Evolutionary conservation across 495 filamentous ascomycete genomes (phyloP), one percentile per base, ranked within the genome.

Genomic region (Bacidia gigantensis): DNA sequence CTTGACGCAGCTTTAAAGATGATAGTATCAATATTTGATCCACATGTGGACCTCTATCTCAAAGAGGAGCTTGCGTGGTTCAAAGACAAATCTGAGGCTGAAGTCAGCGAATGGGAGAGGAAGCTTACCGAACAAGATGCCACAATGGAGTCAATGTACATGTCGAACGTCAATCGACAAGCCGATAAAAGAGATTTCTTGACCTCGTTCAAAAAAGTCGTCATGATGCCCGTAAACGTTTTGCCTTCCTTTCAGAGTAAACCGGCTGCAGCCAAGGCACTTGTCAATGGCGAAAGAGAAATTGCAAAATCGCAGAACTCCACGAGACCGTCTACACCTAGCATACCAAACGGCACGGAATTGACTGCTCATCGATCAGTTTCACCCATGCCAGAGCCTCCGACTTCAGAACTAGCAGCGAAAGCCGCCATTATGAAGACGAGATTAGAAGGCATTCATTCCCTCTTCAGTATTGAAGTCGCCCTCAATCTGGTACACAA

Each of bases 391-490:
- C 69, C 77, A 20, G 72, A 86, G 59, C 83, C 79, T 12, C 89
- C 90, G 9, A 94, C 81, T 0, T 86, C 88, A 21, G 93, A 97
- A 58, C 70, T 99, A 11, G 90, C 90, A 41, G 93, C 93, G 24
- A 97, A 96, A 68, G 87, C 90, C 2, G 89, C 89, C 0, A 80
- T 99, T 49, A 97, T 99, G 89, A 90, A 89, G 49, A 86, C 87
- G 3, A 78, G 86, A 46, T 71, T 99, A 26, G 90, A 96, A 66
- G 89, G 89, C 46, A 97, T 99, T 64, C 81, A 82, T 49, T 86
- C 86, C 20, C 72, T 99, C 12, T 97, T 99, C 70, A 94, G 87
- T 64, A 89, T 99, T 58, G 93, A 99, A 62, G 81, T 99, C 18
- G 92, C 93, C 1, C 70, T 99, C 24, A 82, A 81, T 49, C 71